These are phyloP conservation scores for Lachnellula subtilissima DNA, from an alignment of 2,329 filamentous ascomycete species.

Conservation along the genomic window DNA sequence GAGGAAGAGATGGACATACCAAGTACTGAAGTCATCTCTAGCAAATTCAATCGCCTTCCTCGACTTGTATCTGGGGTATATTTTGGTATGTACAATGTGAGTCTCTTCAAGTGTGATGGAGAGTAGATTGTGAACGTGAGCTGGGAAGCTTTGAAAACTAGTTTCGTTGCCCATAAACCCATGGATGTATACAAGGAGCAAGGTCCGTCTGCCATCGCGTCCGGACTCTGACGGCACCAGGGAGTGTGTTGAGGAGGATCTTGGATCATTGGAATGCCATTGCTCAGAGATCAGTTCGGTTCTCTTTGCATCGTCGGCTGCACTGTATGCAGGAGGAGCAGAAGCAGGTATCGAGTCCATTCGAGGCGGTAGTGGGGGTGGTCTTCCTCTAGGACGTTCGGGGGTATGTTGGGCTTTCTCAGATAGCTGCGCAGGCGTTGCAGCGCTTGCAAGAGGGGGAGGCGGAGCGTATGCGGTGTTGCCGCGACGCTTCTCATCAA, in stretches of 20 bases:
- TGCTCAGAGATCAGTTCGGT: conserved; percentile 28
- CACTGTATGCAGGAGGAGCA: conserved; percentile 27
- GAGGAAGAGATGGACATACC: conserved; percentile 41
- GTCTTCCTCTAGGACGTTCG: conserved; percentile 1
- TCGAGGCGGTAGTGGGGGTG: conserved; percentile 28
- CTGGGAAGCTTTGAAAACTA: conserved; percentile 82
- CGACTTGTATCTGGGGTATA: conserved; percentile 76
- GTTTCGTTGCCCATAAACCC: conserved; percentile 87
- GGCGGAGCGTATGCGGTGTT: not conserved
- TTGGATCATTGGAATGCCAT: conserved; percentile 31
- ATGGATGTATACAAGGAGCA: conserved; percentile 81
- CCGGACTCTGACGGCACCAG: conserved; percentile 28
- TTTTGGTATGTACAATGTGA: conserved; percentile 80
- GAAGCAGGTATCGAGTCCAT: conserved; percentile 7
- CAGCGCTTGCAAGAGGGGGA: not conserved
- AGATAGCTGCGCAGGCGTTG: conserved; percentile 15
- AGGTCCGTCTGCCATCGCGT: conserved; percentile 39
- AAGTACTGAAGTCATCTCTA: conserved; percentile 75
- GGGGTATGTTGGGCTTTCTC: conserved; percentile 6
- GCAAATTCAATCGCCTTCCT: conserved; percentile 68
- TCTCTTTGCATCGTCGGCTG: conserved; percentile 24
- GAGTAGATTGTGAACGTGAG: conserved; percentile 75
- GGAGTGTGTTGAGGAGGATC: conserved; percentile 32
- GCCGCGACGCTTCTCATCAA: conserved; percentile 17
- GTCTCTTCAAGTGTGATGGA: conserved; percentile 62